Evolutionary conservation across 23 red algal species (phyloP), one percentile per base, ranked within the genome.

Genomic region (Chondrus crispus): DNA sequence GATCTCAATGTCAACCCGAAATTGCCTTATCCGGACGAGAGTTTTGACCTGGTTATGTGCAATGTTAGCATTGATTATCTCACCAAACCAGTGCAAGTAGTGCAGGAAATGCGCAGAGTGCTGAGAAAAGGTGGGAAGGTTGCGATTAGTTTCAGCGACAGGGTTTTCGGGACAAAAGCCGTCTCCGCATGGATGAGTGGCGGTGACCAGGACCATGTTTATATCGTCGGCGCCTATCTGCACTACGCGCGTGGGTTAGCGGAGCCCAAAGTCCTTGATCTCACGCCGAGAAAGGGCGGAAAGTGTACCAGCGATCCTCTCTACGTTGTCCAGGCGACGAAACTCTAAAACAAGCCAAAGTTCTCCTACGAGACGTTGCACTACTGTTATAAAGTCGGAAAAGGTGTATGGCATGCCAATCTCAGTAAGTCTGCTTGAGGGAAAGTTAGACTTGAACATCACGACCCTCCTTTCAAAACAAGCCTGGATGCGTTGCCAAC

Each of bases 61-160:
- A 91, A 85, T 20, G 47, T 98, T 18, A 93, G 88, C 63, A 68
- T 98, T 20, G 93, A 98, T 70, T 98, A 98, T 63, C 64, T 98
- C 16, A 93, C 55, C 2, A 72, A 72, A 14, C 96, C 96, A 5
- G 16, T 85, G 26, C 45, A 91, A 38, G 62, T 98, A 2, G 57
- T 93, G 37, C 41, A 49, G 54, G 96, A 98, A 60, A 85, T 95
- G 11, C 43, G 57, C 2, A 74, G 96, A 35, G 93, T 98, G 4
- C 68, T 98, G 40, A 74, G 96, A 0, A 71, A 71, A 5, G 63
- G 79, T 2, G 96, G 93, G 20, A 62, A 26, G 26, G 87, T 85
- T 9, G 83, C 87, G 28, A 72, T 95, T 16, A 74, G 83, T 49
- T 94, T 95, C 40, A 84, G 82, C 40, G 94, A 98, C 68, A 79